Conservation (phyloP, 1,139 yeast genomes). For the Wickerhamomyces sp. region DNA sequence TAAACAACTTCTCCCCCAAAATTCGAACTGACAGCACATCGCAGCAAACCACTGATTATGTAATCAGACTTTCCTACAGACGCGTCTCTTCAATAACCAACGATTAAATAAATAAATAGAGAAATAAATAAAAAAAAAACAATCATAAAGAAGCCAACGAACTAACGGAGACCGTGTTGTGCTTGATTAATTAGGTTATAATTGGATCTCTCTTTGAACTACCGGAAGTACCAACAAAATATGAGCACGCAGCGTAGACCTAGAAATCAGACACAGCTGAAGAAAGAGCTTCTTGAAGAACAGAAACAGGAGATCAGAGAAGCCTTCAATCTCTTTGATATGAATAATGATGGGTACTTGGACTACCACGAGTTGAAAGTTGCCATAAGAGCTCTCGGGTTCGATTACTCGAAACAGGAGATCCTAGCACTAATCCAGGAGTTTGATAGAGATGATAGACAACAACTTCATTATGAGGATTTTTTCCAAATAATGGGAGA, state of each 20-base stretch:
- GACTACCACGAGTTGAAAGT: constrained; percentile 92
- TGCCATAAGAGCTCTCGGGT: constrained; percentile 92
- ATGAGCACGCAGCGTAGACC: constrained; percentile 2
- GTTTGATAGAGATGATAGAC: constrained; percentile 72
- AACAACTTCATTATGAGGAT: constrained; percentile 72
- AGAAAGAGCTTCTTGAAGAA: constrained; percentile 73
- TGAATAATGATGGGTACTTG: constrained; percentile 83
- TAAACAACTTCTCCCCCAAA: too few species aligned
- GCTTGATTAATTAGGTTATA: too few species aligned
- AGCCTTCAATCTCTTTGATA: constrained; percentile 89
- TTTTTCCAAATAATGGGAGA: constrained; percentile 39
- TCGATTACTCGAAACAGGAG: constrained; percentile 75
- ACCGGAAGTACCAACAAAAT: too few species aligned
- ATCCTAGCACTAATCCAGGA: constrained; percentile 78
- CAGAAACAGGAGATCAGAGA: constrained; percentile 91
- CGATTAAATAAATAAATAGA: too few species aligned
- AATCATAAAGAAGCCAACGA: too few species aligned
- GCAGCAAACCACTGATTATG: too few species aligned
- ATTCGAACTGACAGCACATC: too few species aligned
- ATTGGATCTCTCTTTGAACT: too few species aligned
- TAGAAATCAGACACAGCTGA: constrained; percentile 27
- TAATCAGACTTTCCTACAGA: background rate
- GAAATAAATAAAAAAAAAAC: too few species aligned
- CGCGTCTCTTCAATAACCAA: too few species aligned
- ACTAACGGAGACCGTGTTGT: too few species aligned